phyloP scores from a whole-genome alignment of 345 rosid genomes.

The Arabis hirsuta region DNA sequence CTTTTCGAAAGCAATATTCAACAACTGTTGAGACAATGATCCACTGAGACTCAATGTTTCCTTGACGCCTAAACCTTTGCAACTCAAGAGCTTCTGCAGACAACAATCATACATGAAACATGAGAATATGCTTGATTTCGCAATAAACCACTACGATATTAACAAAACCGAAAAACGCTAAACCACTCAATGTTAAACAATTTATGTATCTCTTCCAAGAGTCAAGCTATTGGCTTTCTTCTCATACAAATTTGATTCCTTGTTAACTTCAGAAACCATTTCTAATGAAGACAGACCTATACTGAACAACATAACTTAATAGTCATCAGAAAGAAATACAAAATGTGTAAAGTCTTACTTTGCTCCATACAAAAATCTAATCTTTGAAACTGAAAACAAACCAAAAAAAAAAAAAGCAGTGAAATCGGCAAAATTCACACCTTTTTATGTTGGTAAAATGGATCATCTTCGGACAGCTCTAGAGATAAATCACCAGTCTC shows the following conservation, averaged over 20 bases:
- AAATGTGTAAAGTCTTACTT: not conserved
- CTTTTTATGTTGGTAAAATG: constrained; percentile 66
- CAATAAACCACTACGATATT: too few species aligned
- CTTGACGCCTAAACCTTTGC: constrained; percentile 57
- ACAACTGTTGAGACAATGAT: constrained; percentile 47
- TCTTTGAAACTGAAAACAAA: constrained; percentile 1
- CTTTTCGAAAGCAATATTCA: constrained; percentile 46
- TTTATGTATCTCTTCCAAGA: too few species aligned
- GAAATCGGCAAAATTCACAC: constrained; percentile 40
- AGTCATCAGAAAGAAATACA: not conserved
- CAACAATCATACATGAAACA: not conserved
- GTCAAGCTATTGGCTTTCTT: too few species aligned
- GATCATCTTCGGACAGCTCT: constrained; percentile 60
- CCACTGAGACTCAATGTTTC: constrained; percentile 49
- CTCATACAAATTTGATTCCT: not conserved
- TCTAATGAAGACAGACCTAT: not conserved
- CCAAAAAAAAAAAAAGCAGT: constrained; percentile 5
- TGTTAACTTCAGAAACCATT: constrained; percentile 4
- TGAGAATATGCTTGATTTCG: not conserved
- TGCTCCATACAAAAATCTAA: constrained; percentile 2
- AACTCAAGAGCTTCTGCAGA: constrained; percentile 60
- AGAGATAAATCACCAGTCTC: constrained; percentile 48
- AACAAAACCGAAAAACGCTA: too few species aligned
- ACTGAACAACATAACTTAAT: not conserved
- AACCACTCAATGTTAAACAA: too few species aligned